Evolutionary conservation across 73 alveolate genomes (phyloP).

Genomic region (Effrenium voratum): DNA sequence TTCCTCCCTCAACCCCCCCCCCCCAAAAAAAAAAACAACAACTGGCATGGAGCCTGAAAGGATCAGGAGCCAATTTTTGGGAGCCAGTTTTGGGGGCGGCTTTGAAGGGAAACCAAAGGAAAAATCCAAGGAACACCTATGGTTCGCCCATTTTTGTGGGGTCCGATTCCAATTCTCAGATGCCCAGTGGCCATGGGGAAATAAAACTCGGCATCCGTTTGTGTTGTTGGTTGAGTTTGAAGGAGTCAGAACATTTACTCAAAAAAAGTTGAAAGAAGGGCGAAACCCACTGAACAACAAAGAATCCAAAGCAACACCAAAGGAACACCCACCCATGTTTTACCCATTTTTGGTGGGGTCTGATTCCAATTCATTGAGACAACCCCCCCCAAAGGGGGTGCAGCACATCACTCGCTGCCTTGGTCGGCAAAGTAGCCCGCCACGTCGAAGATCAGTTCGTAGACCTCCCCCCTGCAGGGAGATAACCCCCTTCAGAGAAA

Average conservation of each 20-base stretch:
- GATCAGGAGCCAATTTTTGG: background rate
- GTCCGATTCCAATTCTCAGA: no score
- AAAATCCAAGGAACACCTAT: background rate
- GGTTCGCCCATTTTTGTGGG: background rate
- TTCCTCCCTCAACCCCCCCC: background rate
- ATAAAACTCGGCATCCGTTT: no score
- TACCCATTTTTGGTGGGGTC: no score
- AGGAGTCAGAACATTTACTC: background rate
- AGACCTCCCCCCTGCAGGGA: background rate
- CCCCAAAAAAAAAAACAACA: background rate
- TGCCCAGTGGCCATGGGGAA: no score
- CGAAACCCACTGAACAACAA: background rate
- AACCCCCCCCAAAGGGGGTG: background rate
- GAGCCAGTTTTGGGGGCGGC: background rate
- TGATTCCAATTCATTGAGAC: no score
- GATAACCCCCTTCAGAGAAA: background rate
- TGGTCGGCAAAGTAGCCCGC: background rate
- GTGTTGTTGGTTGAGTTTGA: no score
- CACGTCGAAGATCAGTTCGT: slow-evolving; percentile 43
- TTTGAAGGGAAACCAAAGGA: background rate
- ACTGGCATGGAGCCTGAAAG: background rate
- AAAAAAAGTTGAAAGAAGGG: background rate
- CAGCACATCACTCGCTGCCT: background rate
- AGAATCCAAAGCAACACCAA: background rate
- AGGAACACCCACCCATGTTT: no score